These are phyloP conservation scores for Suhomyces emberorum DNA, from an alignment of 805 yeast genomes.

Conservation along the genomic window DNA sequence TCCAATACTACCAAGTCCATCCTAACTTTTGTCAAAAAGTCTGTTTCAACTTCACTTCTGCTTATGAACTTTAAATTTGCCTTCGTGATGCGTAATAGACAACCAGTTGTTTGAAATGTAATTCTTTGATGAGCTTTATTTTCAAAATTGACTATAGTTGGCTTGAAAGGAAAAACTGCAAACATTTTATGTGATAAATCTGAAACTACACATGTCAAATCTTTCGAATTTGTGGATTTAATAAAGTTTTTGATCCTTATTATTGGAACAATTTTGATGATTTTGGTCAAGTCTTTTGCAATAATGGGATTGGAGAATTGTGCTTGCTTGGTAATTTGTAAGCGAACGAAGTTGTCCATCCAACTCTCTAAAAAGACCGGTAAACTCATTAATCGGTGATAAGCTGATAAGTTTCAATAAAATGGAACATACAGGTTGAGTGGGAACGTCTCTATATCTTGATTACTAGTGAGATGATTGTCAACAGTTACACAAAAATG, in stretches of 20 bases:
- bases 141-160: slow-evolving; percentile 30
- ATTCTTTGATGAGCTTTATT: slow-evolving; percentile 27
- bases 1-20: slow-evolving; percentile 25
- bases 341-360: background rate
- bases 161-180: slow-evolving; percentile 25
- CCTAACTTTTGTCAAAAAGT: slow-evolving; percentile 1
- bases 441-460: too few species aligned
- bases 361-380: background rate
- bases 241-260: slow-evolving; percentile 26
- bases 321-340: background rate
- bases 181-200: slow-evolving; percentile 31
- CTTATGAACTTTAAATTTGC: slow-evolving; percentile 25
- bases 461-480: too few species aligned
- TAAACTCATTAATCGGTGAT: too few species aligned
- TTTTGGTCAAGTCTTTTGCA: background rate
- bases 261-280: slow-evolving; percentile 20
- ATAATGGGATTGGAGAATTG: background rate
- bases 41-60: background rate
- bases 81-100: slow-evolving; percentile 23
- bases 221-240: slow-evolving; percentile 19
- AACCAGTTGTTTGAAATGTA: slow-evolving; percentile 28
- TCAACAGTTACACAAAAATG: too few species aligned
- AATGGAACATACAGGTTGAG: too few species aligned
- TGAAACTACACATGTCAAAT: slow-evolving; percentile 27
- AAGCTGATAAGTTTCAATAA: too few species aligned